These are phyloP conservation scores for Aspergillus brunneoviolaceus DNA, from an alignment of 2,329 filamentous ascomycete species.

Conservation along the genomic window DNA sequence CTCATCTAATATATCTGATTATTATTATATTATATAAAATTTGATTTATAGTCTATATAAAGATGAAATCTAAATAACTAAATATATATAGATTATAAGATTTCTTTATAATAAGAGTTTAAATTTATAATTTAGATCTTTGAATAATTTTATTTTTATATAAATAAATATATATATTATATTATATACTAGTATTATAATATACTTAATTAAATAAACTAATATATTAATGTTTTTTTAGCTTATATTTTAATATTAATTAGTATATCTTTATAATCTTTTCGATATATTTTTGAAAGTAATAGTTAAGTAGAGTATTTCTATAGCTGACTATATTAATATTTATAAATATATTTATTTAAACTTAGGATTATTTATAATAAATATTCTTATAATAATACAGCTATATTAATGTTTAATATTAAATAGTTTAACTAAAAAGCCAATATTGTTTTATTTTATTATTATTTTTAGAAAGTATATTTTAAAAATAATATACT, in stretches of 20 bases:
- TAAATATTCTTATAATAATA: not conserved
- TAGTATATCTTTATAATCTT: not conserved
- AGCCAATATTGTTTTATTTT: not conserved
- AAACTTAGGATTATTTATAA: not conserved
- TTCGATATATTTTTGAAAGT: not conserved
- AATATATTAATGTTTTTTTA: not conserved
- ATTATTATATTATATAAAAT: too few relatives aligned
- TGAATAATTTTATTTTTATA: not conserved
- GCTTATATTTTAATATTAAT: not conserved
- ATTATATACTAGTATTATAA: not conserved
- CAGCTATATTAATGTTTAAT: not conserved
- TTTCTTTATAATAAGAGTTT: not conserved
- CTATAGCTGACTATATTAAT: not conserved
- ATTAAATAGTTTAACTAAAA: not conserved
- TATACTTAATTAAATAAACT: not conserved
- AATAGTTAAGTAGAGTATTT: not conserved
- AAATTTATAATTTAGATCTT: not conserved
- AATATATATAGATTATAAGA: not conserved
- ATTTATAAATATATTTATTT: not conserved
- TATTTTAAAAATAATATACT: not conserved
- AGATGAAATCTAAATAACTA: not conserved
- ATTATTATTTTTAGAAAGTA: not conserved
- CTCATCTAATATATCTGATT: not conserved
- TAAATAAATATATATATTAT: not conserved
- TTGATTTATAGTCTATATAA: not conserved